Evolutionary conservation across 2,329 filamentous ascomycete genomes (phyloP), one percentile per base, ranked within the genome.

Genomic region (Xylariales sp.): DNA sequence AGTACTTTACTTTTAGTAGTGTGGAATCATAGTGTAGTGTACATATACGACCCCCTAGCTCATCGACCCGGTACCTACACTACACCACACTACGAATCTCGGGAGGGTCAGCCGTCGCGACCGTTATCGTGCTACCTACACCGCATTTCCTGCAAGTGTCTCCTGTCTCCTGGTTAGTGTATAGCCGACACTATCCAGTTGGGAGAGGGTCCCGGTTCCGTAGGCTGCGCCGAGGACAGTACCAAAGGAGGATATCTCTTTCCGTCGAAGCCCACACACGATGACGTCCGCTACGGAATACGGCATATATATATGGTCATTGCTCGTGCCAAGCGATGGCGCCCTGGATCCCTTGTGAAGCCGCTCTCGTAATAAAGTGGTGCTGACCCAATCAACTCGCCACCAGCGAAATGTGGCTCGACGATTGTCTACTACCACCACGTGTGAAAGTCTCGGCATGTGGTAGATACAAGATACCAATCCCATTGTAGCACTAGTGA

Each of bases 361-460:
- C 54, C 30, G 18, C 46, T 43, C 54, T 49, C 46, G 34, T 45
- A 36, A 49, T 68, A 54, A 58, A 57, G 57, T 58, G 57, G 46
- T 62, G 52, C 65, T 49, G 53, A 62, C 34, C 62, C 57, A 65
- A 58, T 65, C 62, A 57, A 16, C 52, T 62, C n/a, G 14, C 41
- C 39, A 41, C 34, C 46, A 39, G 55, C 34, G 1, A 46, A 59
- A 65, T 65, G 58, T 65, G 62, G 62, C 53, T 65, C 49, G 45
- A 56, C 48, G 64, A 60, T 41, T 59, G 32, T 59, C 64, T 46
- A 49, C 57, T 54, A 46, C 54, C 41, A 60, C 65, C 66, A 68
- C 66, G 66, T 68, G 65, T 62, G 62, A 65, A 68, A 53, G 65
- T 57, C 65, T 68, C 56, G 56, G 65, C 62, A 68, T 62, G 49